Percentiles rank a stretch among this genome's conserved stretches.
Evolutionary conservation across 176 grass and related monocot species (phyloP).

Genomic region (Themeda triandra): DNA sequence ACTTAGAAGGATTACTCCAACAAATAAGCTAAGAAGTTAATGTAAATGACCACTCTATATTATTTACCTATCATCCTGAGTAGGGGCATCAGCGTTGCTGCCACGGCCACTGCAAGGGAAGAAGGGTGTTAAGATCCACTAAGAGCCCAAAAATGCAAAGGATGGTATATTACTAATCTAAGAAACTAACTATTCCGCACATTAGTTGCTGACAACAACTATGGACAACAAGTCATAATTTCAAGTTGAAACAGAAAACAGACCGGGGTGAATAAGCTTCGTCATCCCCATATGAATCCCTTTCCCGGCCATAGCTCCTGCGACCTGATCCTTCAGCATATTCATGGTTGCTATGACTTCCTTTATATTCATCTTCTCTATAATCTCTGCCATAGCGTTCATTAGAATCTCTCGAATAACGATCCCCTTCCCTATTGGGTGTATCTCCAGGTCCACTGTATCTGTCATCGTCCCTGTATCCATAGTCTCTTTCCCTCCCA

Average conservation of each 20-base stretch:
- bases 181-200: neutral
- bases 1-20: slow-evolving; percentile 17
- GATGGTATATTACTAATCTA: neutral
- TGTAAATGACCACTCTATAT: neutral
- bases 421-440: slow-evolving; percentile 69
- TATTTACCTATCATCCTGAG: slow-evolving; percentile 75
- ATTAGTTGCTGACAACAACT: neutral
- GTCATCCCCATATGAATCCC: slow-evolving; percentile 73
- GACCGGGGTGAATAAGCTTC: slow-evolving; percentile 75
- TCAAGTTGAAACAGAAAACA: slow-evolving; percentile 26
- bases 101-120: slow-evolving; percentile 52
- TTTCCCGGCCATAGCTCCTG: slow-evolving; percentile 58
- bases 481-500: slow-evolving; percentile 80
- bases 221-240: neutral
- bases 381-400: slow-evolving; percentile 62
- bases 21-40: slow-evolving; percentile 13
- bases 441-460: slow-evolving; percentile 63
- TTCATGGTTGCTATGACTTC: slow-evolving; percentile 61
- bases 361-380: slow-evolving; percentile 77
- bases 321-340: slow-evolving; percentile 69
- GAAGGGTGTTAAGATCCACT: slow-evolving; percentile 6
- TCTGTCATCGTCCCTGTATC: slow-evolving; percentile 77
- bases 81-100: slow-evolving; percentile 54
- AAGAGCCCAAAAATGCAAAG: neutral
- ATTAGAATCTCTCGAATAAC: slow-evolving; percentile 79